A percentile compares a stretch with the other conserved stretches of the same genome.
These are phyloP conservation scores for Penicillium cataractarum DNA, from an alignment of 495 filamentous ascomycete genomes.

Conservation along the genomic window DNA sequence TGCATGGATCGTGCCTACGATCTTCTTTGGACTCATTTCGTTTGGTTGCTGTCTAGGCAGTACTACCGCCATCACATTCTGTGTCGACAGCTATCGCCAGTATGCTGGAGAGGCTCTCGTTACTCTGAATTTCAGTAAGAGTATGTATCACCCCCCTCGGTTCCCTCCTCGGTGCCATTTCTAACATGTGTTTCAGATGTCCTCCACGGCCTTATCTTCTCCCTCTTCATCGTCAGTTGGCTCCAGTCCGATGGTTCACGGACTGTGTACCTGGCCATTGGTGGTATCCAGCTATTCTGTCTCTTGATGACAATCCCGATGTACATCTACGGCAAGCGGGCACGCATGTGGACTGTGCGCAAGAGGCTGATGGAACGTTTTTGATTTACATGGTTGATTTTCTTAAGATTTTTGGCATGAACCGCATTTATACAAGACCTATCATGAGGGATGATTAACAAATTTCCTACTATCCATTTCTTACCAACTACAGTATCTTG, in stretches of 20 bases:
- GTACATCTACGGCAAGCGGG: slow-evolving; percentile 94
- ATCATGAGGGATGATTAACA: not conserved
- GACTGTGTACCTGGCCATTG: slow-evolving; percentile 78
- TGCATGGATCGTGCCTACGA: slow-evolving; percentile 86
- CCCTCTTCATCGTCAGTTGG: slow-evolving; percentile 89
- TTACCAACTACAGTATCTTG: slow-evolving; percentile 1
- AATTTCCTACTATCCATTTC: too few relatives aligned
- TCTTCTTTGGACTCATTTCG: slow-evolving; percentile 90
- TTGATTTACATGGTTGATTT: slow-evolving; percentile 35
- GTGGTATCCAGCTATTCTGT: slow-evolving; percentile 81
- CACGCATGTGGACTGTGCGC: slow-evolving; percentile 94
- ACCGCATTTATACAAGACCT: not conserved
- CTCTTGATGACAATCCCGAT: slow-evolving; percentile 82
- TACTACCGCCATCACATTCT: slow-evolving; percentile 94
- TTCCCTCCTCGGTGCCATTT: not conserved
- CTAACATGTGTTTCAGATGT: slow-evolving; percentile 55
- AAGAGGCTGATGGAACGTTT: slow-evolving; percentile 90
- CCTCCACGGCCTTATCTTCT: slow-evolving; percentile 87
- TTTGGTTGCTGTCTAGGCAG: slow-evolving; percentile 92
- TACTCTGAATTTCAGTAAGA: slow-evolving; percentile 93
- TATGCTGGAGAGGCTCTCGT: slow-evolving; percentile 96
- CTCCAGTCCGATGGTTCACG: slow-evolving; percentile 73
- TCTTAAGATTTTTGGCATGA: not conserved
- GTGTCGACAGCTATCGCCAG: slow-evolving; percentile 89
- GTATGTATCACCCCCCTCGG: slow-evolving; percentile 42